Conservation (phyloP, 345 rosid species). For the Laguncularia racemosa region DNA sequence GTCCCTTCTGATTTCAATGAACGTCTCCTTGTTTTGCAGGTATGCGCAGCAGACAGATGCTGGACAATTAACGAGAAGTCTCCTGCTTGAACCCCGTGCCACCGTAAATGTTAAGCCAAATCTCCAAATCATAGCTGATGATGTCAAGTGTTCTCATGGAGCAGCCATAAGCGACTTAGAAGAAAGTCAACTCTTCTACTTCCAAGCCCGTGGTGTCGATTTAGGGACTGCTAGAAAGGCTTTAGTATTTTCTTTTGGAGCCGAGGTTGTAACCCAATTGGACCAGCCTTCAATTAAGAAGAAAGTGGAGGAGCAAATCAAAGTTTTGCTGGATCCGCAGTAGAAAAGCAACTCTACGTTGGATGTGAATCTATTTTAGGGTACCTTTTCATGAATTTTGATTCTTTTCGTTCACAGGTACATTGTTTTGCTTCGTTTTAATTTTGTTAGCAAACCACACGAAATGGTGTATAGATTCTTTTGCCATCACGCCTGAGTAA, state of each 20-base stretch:
- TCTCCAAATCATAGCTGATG: conserved; percentile 86
- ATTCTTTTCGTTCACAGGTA: neutral
- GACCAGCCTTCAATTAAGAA: conserved; percentile 36
- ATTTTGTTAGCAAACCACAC: too few species aligned
- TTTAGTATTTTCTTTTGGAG: conserved; percentile 74
- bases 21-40: conserved; percentile 26
- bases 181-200: conserved; percentile 82
- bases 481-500: too few species aligned
- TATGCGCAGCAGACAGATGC: conserved; percentile 92
- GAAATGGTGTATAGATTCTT: too few species aligned
- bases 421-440: too few species aligned
- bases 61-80: conserved; percentile 77
- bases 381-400: neutral
- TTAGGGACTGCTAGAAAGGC: conserved; percentile 70
- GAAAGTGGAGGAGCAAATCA: conserved; percentile 52
- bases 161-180: conserved; percentile 94
- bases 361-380: neutral
- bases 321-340: conserved; percentile 37
- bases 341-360: neutral
- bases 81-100: conserved; percentile 80
- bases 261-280: conserved; percentile 58
- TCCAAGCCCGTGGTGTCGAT: conserved; percentile 82
- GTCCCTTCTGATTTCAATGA: too few species aligned
- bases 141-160: conserved; percentile 94
- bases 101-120: conserved; percentile 89